Base-by-base conservation (phyloP, 345 rosid species). In the Cardamine resedifolia region DNA sequence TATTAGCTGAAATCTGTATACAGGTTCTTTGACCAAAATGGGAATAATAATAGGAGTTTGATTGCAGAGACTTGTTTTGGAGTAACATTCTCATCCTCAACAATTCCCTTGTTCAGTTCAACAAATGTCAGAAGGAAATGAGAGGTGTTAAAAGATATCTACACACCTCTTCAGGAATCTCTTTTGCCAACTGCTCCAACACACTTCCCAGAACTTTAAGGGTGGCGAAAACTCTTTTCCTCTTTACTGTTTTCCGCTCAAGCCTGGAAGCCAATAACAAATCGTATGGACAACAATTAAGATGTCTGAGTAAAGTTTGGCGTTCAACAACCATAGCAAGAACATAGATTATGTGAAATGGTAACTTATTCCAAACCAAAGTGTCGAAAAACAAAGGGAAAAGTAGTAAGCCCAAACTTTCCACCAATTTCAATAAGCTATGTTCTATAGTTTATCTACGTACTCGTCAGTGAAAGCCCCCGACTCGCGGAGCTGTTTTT, bases 91-190 rank as follows among this genome's bases (percentile, higher is more conserved):
- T 62, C 70, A 16, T 28, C 52, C 28, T 14, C 45, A n/a, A 26
- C n/a, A 27, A 11, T 30, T 52, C 27, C 34, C 14, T 30, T 63
- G 33, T 15, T 28, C 19, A 39, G 34, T 12, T 64, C 38, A 30
- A 55, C 8, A 30, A 64, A 72, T 31, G 21, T 41, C 64, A 23
- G 28, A 70, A 72, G 2, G 44, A 64, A 73, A 34, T 15, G 30
- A 55, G 48, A 62, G 64, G 10, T 28, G 24, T 7, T 30, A 28
- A 60, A 45, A 70, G 71, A 64, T 47, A 49, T 57, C 14, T 50
- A 58, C 48, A 80, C 47, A 94, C 98, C 96, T 90, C 99, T 66
- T 85, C 93, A 39, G 99, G 99, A 44, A 91, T 82, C 47, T 95
- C 97, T 78, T 85, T 70, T 27, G 86, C 79, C 72, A 95, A 76